phyloP scores from a whole-genome alignment of 495 filamentous ascomycete species.

The Xylaria palmicola region DNA sequence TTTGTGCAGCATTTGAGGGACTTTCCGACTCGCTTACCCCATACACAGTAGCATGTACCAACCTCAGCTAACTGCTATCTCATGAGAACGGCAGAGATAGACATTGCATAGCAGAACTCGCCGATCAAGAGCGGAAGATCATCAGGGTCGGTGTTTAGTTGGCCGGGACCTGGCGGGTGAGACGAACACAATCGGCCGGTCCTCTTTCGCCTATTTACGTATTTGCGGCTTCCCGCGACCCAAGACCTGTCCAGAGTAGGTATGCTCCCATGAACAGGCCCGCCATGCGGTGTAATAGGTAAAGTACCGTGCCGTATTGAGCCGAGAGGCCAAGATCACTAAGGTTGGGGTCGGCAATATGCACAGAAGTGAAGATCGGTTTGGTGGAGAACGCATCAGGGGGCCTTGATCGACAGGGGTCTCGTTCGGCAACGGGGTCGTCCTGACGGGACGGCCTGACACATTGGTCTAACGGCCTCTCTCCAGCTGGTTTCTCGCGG shows the following conservation, averaged over 20 bases:
- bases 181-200: too few relatives aligned
- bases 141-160: neutral
- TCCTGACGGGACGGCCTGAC: conserved; percentile 3
- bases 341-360: neutral
- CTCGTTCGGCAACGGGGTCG: neutral
- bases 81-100: neutral
- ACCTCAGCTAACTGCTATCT: neutral
- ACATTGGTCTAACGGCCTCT: conserved; percentile 6
- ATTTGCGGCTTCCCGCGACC: neutral
- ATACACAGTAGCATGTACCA: too few relatives aligned
- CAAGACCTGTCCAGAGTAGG: too few relatives aligned
- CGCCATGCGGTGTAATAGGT: neutral
- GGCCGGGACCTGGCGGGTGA: too few relatives aligned
- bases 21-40: conserved; percentile 1
- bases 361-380: neutral
- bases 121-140: conserved; percentile 10
- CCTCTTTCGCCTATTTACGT: neutral
- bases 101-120: neutral
- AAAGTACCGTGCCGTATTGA: too few relatives aligned
- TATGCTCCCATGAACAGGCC: neutral
- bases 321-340: conserved; percentile 6
- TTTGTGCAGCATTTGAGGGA: neutral
- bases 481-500: too few relatives aligned
- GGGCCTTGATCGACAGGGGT: conserved; percentile 14
- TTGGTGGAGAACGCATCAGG: conserved; percentile 1